Evolutionary conservation across 805 yeast genomes (phyloP).

Genomic region (Metschnikowia lunata): DNA sequence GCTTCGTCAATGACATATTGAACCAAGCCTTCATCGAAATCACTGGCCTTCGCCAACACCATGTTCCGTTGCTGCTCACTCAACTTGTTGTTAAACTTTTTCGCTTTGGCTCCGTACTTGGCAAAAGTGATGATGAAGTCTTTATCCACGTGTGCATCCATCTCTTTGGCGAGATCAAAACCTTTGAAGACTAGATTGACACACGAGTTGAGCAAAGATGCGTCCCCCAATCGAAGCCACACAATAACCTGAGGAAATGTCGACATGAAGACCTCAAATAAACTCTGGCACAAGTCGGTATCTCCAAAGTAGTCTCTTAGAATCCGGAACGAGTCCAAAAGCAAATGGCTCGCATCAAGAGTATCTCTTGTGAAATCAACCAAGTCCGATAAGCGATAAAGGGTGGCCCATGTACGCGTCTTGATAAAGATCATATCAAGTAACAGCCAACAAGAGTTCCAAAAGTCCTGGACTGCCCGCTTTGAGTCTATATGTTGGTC

Average conservation of each 20-base stretch:
- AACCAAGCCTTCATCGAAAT: conserved; percentile 51
- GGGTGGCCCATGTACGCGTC: conserved; percentile 73
- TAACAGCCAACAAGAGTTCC: conserved; percentile 73
- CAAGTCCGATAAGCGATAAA: conserved; percentile 51
- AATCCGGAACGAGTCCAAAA: conserved; percentile 64
- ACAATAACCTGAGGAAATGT: conserved; percentile 66
- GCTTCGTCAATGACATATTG: conserved; percentile 36
- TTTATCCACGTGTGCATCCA: conserved; percentile 48
- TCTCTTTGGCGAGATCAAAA: conserved; percentile 57
- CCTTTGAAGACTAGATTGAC: conserved; percentile 64
- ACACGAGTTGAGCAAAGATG: conserved; percentile 67
- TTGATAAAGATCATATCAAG: conserved; percentile 61
- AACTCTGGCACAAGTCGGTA: conserved; percentile 9
- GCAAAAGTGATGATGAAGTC: conserved; percentile 54
- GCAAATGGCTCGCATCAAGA: conserved; percentile 54
- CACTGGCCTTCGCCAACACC: conserved; percentile 57
- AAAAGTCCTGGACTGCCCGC: conserved; percentile 40
- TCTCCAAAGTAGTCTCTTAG: conserved; percentile 19
- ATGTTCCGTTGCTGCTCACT: conserved; percentile 62
- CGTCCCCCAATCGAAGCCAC: conserved; percentile 82
- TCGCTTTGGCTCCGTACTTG: conserved; percentile 61
- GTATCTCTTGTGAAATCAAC: conserved; percentile 85
- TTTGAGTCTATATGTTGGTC: conserved; percentile 4
- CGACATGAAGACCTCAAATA: conserved; percentile 53
- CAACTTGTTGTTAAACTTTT: conserved; percentile 64